These are phyloP conservation scores for Meripilus lineatus DNA, from an alignment of 1,284 basidiomycete species.

Conservation along the genomic window DNA sequence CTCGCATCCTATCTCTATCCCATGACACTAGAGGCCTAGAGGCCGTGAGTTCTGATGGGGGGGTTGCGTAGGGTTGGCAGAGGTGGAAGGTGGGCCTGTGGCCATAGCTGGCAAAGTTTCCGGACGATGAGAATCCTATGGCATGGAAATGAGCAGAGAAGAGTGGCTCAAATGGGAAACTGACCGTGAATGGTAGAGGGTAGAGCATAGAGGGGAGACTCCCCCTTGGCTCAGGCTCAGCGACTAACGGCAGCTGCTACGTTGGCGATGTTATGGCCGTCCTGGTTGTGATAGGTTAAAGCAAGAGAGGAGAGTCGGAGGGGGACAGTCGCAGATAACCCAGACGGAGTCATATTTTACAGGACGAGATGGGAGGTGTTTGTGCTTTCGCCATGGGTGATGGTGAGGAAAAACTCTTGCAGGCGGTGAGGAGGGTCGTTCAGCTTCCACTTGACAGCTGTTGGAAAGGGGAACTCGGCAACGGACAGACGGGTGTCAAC, in stretches of 20 bases:
- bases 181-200: not conserved
- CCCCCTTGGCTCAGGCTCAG: no score
- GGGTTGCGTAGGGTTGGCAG: constrained; percentile 5
- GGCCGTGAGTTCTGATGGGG: no score
- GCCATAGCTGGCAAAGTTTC: constrained; percentile 19
- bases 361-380: not conserved
- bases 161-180: not conserved
- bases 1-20: constrained; percentile 55
- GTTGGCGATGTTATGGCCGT: not conserved
- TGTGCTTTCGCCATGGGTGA: not conserved
- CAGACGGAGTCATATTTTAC: no score
- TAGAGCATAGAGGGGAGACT: no score
- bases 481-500: no score
- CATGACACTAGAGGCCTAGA: constrained; percentile 28
- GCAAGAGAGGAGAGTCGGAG: not conserved
- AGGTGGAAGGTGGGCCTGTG: constrained; percentile 15
- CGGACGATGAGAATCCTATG: not conserved
- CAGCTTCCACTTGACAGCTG: no score
- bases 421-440: no score
- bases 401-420: constrained; percentile 3
- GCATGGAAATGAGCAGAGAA: not conserved
- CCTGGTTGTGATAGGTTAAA: not conserved
- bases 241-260: not conserved
- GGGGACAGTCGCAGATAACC: no score
- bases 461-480: no score